Base-by-base conservation (phyloP, 2,329 filamentous ascomycete species). In the Cordyceps tenuipes region DNA sequence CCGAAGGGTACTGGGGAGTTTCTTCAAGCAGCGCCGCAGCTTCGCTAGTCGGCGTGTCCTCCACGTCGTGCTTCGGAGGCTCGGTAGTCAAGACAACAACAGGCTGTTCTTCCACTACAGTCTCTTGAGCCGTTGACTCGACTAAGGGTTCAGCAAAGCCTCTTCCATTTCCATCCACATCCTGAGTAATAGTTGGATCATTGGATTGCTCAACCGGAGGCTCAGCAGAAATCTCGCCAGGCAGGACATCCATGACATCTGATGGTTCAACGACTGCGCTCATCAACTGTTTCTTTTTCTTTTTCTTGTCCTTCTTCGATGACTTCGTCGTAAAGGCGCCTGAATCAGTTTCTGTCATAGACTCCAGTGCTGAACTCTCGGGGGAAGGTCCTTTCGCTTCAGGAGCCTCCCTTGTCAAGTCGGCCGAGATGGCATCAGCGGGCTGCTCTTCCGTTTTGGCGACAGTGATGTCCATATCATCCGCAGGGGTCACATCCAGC, bases 261-360 rank as follows among this genome's bases (percentile, higher is more conserved):
- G 23, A 36, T 31, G 48, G 46, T 5, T 43, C 47, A 15, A 51
- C 46, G 52, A 59, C 55, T 41, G 62, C 57, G 26, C 50, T 51
- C 29, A 59, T 57, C 26, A 62, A 61, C 47, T 10, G 34, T 10
- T 66, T 71, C 60, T 70, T 71, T 59, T 67, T 70, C 61, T 69
- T 68, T 58, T 71, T 72, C 61, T 71, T 71, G 55, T 65, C 67
- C 47, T 70, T 72, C 58, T 66, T 69, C 26, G 62, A 62, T 23
- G 39, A 19, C n/a, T 44, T 43, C 15, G n/a, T 59, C 9, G 44
- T 12, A 12, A 49, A 48, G 19, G 31, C 10, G 13, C 3, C 44
- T 43, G 29, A 48, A 21, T 43, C 50, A 8, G 54, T 23, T 12
- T 55, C 50, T 4, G 36, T 15, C 19, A 23, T 21, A 15, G 47